Evolutionary conservation across 2,329 filamentous ascomycete genomes (phyloP), one percentile per base, ranked within the genome.

Genomic region (Dactylellina leptospora): DNA sequence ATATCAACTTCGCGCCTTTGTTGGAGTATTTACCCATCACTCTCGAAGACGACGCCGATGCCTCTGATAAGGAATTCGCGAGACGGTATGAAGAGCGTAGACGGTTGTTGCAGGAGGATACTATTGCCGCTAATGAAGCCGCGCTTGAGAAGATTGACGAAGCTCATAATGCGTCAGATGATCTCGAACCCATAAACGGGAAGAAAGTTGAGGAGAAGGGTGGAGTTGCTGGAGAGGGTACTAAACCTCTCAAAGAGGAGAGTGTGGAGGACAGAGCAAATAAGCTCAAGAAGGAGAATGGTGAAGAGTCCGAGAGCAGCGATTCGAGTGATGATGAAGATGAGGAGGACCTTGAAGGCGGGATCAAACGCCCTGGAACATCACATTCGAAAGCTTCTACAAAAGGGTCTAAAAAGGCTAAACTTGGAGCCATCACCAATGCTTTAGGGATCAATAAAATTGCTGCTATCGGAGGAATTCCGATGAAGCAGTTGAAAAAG

Each of bases 1-100:
- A 96, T 79, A 82, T 83, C 59, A 90, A 92, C 0, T 97, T 99
- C 76, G 86, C 86, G 0, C 93, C 95, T 1, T 84, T 99, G 8
- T 88, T 96, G 78, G 87, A 90, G 38, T 96, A 96, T 77, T 82
- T 99, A 2, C 95, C 95, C 0, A 96, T 97, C 74, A 97, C 93
- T 0, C 87, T 97, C 61, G 95, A 99, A 79, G 95, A 97, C 74
- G 93, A 97, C 78, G 95, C 95, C 1, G 91, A 95, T 0, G 82
- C 91, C n/a, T 88, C 93, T 4, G 95, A 99, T 75, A 87, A 93
- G 77, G 91, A 90, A 38, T 99, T 97, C 78, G 89, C 92, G 76
- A 84, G 89, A 48, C 89, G 88, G 2, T 92, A 96, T 78, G 87
- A 88, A 64, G 83, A 83, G 20, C 88, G 89, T 6, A 85, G 93